Evolutionary conservation across 75 land plant genomes (phyloP), one percentile per base, ranked within the genome.

Genomic region (Selaginella moellendorffii): DNA sequence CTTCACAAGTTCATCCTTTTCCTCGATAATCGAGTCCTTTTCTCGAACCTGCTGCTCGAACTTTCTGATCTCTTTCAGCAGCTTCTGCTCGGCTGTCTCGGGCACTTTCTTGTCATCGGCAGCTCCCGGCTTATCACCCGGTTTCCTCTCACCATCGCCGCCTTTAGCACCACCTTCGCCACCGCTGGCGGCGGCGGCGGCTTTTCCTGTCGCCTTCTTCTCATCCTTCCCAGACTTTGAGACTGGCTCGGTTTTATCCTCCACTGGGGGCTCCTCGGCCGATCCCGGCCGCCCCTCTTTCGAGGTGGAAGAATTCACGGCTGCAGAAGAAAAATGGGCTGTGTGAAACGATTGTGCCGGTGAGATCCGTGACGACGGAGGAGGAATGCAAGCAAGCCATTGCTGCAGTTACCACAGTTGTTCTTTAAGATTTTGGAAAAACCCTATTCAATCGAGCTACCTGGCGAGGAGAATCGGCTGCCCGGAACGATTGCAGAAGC

Each of bases 51-150:
- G 70, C 76, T 74, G 77, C 17, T 77, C 67, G 20, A 87, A 62
- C 27, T 84, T 89, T 54, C 82, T 84, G 64, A 53, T 66, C 19
- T 79, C 74, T 0, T 85, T 69, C 0, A 86, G 77, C 24, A 56
- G 24, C 59, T 26, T 63, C 52, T 36, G 46, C 14, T 36, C 46
- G 14, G 46, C 46, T 5, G 46, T 36, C 14, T 36, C 46, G 14
- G 46, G 46, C 5, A 14, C 46, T 36, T 36, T 36, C 46, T 36
- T 36, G 10, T 36, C 46, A 5, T 36, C 46, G 64, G 28, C 1
- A 28, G 20, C 25, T 42, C 85, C 97, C 90, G 88, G 97, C 24
- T n/a, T n/a, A n/a, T n/a, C n/a, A n/a, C n/a, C n/a, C n/a, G n/a
- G n/a, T 36, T 36, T 36, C 46, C 14, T 36, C 46, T 36, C 46